Evolutionary conservation across 1,284 basidiomycete genomes (phyloP), one percentile per base, ranked within the genome.

Genomic region (Meripilus lineatus): DNA sequence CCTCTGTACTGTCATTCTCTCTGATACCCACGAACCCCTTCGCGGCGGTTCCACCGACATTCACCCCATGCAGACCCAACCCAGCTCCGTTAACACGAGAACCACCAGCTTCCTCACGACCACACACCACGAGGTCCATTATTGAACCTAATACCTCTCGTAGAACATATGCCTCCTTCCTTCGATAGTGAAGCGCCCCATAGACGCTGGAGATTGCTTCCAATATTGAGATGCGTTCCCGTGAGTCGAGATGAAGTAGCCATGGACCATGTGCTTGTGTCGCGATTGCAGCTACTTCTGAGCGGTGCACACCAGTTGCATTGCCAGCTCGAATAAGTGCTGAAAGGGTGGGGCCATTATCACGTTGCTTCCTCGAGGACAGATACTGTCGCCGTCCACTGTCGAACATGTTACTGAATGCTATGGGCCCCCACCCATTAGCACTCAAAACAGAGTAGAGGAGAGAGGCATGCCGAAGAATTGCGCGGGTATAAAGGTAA

Each of bases 151-250:
- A 68, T 23, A 93, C 75, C 58, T 94, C 90, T 13, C 93, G 73
- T n/a, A 92, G 71, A 24, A 91, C 70, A 52, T 87, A 87, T 0
- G 84, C 86, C 64, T 94, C 92, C 61, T 93, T 94, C 40, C 93
- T 74, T 42, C 72, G 76, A 62, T 91, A 87, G 6, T 88, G 89
- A 2, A 96, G 62, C 52, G 79, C 84, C 8, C 83, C 75, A 60
- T 88, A 93, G 38, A 91, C 65, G 50, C 79, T 81, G 0, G 86
- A 85, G 33, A 84, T 76, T 30, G 77, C 74, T 49, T 86, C 79
- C 32, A 92, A 68, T 8, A 86, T 66, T 8, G 74, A 67, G 24
- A 95, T 74, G 25, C 90, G 80, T 52, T 91, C 88, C 32, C 81
- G 71, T 32, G 81, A 72, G 15, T 82, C 83, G 35, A 95, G 74